Evolutionary conservation across 2,329 filamentous ascomycete species (phyloP).

Genomic region (Xylaria sp.): DNA sequence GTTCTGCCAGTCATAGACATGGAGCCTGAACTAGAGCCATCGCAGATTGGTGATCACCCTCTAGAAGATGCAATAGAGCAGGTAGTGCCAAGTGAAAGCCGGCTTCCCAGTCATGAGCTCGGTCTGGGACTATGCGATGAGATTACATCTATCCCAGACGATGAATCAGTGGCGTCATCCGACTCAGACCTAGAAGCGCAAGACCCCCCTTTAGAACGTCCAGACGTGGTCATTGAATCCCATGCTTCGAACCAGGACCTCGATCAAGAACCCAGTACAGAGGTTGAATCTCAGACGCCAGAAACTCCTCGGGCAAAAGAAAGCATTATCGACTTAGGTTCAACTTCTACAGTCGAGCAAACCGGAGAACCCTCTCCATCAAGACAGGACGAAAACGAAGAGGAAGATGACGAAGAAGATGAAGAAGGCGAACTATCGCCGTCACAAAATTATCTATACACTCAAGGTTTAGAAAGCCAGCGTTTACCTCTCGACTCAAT

Average conservation of each 20-base stretch:
- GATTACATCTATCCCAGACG: background rate
- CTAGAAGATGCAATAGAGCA: constrained; percentile 42
- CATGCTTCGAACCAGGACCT: background rate
- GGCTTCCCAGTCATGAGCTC: constrained; percentile 29
- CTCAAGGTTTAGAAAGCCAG: constrained; percentile 50
- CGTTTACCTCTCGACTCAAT: constrained; percentile 47
- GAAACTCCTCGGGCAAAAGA: constrained; percentile 11
- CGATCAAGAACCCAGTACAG: constrained; percentile 4
- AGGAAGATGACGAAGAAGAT: constrained; percentile 8
- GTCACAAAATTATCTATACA: constrained; percentile 39
- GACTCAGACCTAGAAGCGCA: background rate
- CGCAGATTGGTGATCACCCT: constrained; percentile 35
- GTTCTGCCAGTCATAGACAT: background rate
- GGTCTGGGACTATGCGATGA: background rate
- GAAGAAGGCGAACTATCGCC: constrained; percentile 4
- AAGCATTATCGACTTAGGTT: background rate
- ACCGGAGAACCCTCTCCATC: constrained; percentile 32
- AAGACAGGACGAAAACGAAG: constrained; percentile 24
- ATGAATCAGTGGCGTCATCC: background rate
- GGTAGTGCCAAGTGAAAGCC: constrained; percentile 11
- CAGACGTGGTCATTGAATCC: background rate
- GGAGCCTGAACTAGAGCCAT: constrained; percentile 31
- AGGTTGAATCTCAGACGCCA: constrained; percentile 22
- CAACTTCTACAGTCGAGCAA: constrained; percentile 32
- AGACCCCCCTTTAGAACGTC: background rate